Base-by-base conservation (phyloP, 805 yeast genomes). In the Nakazawaea wyomingensis region DNA sequence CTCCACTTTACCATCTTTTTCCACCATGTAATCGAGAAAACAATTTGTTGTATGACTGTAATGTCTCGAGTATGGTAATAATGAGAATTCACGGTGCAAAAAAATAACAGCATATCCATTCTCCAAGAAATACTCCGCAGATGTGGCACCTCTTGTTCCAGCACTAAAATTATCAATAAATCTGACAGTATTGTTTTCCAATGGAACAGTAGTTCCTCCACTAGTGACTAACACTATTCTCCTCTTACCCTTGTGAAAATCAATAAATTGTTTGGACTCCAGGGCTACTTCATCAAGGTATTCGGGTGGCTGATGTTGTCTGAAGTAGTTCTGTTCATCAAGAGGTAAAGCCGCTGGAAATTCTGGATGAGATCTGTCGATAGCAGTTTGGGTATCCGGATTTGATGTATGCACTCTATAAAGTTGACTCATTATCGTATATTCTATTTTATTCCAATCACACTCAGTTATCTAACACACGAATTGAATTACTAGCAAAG, bases 131-230 rank as follows among this genome's bases (percentile, higher is more conserved):
- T 86, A 83, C 61, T 93, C 99, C 4, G 98, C 96, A 31, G 95
- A 82, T 0, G 96, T 80, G 4, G 99, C 95, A 44, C 99, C 99
- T 62, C 99, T 77, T 0, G 97, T 93, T 19, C 99, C 99, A 19
- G 98, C 98, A 50, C 93, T 82, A 61, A 93, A 93, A 57, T 93
- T 93, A 63, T 93, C 99, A 55, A 93, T 89, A 62, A 93, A 93
- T 41, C 99, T 67, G 5, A 93, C 99, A 0, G 99, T 93, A 57
- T 93, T 93, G 62, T 89, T 90, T 56, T 93, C 99, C 50, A 93
- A 68, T 0, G 99, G 99, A 0, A 93, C 99, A 0, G 97, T 91
- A 1, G 99, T 93, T 18, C 99, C 99, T 19, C 99, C 99, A 7
- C 91, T 80, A 0, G 99, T 93, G 3, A 91, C 95, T 35, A 91